A percentile compares a stretch with the other conserved stretches of the same genome.
phyloP scores from a whole-genome alignment of 805 yeast species.

The Myxozyma mucilagina region DNA sequence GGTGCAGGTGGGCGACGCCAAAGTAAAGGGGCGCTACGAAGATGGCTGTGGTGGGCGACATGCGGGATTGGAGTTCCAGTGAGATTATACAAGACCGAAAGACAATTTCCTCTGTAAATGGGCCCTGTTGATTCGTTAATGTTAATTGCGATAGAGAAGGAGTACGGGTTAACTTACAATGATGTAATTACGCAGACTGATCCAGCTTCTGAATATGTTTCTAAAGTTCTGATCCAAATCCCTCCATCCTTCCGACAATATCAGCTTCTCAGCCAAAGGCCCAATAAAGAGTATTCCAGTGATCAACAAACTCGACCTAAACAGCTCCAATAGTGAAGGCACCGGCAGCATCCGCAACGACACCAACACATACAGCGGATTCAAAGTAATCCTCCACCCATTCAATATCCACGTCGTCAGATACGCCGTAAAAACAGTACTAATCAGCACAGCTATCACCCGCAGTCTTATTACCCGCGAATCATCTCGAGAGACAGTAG shows the following conservation, averaged over 20 bases:
- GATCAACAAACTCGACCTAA: constrained; percentile 16
- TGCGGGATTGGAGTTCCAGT: constrained; percentile 36
- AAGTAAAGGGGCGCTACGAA: constrained; percentile 61
- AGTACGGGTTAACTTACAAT: constrained; percentile 17
- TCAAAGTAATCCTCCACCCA: not conserved
- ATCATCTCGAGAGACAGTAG: constrained; percentile 21
- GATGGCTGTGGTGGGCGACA: constrained; percentile 35
- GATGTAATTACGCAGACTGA: constrained; percentile 23
- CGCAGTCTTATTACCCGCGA: constrained; percentile 17
- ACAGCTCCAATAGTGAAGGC: constrained; percentile 12
- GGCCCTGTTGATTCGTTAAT: constrained; percentile 48
- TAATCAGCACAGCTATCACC: constrained; percentile 13
- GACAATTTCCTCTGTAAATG: constrained; percentile 74
- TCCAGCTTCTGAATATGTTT: constrained; percentile 6
- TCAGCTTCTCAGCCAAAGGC: constrained; percentile 46
- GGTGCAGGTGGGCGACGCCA: constrained; percentile 79
- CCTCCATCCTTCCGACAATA: constrained; percentile 33
- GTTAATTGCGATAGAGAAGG: not conserved
- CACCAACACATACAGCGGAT: constrained; percentile 8
- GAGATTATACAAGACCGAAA: constrained; percentile 55
- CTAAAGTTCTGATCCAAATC: not conserved
- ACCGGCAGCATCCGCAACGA: constrained; percentile 13
- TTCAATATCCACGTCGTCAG: constrained; percentile 21
- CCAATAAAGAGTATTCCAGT: constrained; percentile 51
- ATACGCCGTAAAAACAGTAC: constrained; percentile 15